Percentiles rank a stretch among this genome's conserved stretches.
These are phyloP conservation scores for Aspergillus taichungensis DNA, from an alignment of 495 filamentous ascomycete species.

Conservation along the genomic window DNA sequence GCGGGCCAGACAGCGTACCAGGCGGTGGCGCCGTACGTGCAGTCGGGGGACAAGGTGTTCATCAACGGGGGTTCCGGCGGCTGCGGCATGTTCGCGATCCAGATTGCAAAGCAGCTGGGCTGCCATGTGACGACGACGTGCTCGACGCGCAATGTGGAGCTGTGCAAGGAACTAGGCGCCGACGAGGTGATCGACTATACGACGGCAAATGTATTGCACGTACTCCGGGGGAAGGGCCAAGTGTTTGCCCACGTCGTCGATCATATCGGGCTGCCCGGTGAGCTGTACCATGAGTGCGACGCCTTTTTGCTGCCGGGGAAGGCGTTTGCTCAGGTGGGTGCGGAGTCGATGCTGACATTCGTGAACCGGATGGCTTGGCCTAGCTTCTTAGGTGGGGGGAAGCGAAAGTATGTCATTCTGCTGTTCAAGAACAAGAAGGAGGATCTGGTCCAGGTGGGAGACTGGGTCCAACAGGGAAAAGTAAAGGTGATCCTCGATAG, in stretches of 20 bases:
- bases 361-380: slow-evolving; percentile 35
- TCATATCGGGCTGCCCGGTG: slow-evolving; percentile 43
- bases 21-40: slow-evolving; percentile 45
- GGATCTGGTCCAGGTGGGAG: slow-evolving; percentile 45
- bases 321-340: slow-evolving; percentile 52
- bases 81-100: slow-evolving; percentile 51
- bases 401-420: slow-evolving; percentile 43
- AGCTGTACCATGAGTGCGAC: slow-evolving; percentile 48
- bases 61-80: slow-evolving; percentile 63
- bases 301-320: slow-evolving; percentile 45
- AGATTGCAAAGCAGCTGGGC: slow-evolving; percentile 57
- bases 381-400: slow-evolving; percentile 54
- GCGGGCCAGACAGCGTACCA: slow-evolving; percentile 54
- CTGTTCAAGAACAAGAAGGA: slow-evolving; percentile 29
- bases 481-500: slow-evolving; percentile 53
- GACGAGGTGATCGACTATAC: slow-evolving; percentile 66
- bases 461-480: slow-evolving; percentile 54
- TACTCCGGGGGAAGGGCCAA: slow-evolving; percentile 38
- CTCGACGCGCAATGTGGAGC: slow-evolving; percentile 47
- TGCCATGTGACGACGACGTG: slow-evolving; percentile 55
- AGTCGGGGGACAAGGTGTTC: slow-evolving; percentile 49
- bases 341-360: slow-evolving; percentile 17
- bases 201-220: slow-evolving; percentile 37
- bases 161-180: slow-evolving; percentile 52
- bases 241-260: slow-evolving; percentile 53